These are phyloP conservation scores for Suillus placidus DNA, from an alignment of 768 basidiomycete genomes.

Conservation along the genomic window DNA sequence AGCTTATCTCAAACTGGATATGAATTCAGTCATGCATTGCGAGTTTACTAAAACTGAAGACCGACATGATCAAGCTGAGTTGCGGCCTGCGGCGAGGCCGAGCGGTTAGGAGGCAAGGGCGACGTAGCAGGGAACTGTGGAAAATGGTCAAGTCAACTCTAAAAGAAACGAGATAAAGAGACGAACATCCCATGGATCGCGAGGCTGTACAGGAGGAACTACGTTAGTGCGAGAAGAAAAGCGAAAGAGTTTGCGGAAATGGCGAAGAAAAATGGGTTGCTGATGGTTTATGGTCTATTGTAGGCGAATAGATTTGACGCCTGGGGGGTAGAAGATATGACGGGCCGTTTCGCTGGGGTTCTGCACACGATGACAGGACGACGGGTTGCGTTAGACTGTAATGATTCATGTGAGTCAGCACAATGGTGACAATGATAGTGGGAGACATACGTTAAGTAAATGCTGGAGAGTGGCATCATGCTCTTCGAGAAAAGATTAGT, in stretches of 20 bases:
- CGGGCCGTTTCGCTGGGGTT: neutral
- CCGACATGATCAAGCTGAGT: neutral
- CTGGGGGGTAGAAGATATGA: neutral
- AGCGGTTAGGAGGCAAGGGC: neutral
- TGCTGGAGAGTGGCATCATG: neutral
- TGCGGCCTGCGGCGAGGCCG: neutral
- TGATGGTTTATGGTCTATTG: neutral
- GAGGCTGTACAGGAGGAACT: neutral
- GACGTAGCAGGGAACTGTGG: neutral
- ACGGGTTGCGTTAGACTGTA: neutral
- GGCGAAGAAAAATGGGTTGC: neutral
- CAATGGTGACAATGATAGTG: neutral
- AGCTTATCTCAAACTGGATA: neutral
- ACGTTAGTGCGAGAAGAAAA: neutral
- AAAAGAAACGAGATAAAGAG: neutral
- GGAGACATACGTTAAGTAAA: neutral
- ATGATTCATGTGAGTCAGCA: neutral
- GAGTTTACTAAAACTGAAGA: neutral
- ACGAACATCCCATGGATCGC: neutral
- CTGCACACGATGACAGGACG: neutral
- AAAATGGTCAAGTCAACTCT: neutral
- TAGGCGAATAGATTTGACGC: neutral
- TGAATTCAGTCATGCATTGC: neutral
- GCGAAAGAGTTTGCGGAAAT: neutral
- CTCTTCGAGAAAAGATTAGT: neutral